These are phyloP conservation scores for Fusarium torulosum DNA, from an alignment of 2,329 filamentous ascomycete species.

Conservation along the genomic window DNA sequence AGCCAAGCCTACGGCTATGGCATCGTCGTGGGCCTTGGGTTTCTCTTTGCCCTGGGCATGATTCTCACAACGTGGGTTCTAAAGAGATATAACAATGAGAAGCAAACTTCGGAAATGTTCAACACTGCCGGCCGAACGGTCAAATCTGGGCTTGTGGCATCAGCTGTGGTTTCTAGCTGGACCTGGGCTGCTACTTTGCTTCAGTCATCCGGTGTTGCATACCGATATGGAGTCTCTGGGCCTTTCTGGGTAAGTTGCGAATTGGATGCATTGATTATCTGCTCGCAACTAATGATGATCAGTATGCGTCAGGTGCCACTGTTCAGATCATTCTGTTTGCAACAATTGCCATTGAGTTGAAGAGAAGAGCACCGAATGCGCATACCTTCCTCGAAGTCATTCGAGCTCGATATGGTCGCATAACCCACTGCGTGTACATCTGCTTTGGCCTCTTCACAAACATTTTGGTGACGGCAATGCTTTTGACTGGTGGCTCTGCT, in stretches of 20 bases:
- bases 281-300: neutral
- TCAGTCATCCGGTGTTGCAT: slow-evolving; percentile 84
- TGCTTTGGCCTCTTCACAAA: slow-evolving; percentile 87
- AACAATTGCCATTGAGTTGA: slow-evolving; percentile 89
- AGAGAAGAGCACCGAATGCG: slow-evolving; percentile 87
- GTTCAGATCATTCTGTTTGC: slow-evolving; percentile 92
- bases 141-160: slow-evolving; percentile 88
- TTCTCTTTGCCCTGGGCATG: slow-evolving; percentile 81
- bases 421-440: slow-evolving; percentile 82
- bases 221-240: slow-evolving; percentile 78
- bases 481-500: slow-evolving; percentile 79
- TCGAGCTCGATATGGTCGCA: slow-evolving; percentile 76
- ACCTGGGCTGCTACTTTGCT: slow-evolving; percentile 90
- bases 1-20: slow-evolving; percentile 80
- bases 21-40: slow-evolving; percentile 79
- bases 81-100: slow-evolving; percentile 65
- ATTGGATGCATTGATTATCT: neutral
- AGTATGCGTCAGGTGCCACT: slow-evolving; percentile 73
- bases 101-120: slow-evolving; percentile 94
- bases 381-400: slow-evolving; percentile 89
- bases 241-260: slow-evolving; percentile 59
- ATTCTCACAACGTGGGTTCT: slow-evolving; percentile 37
- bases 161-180: slow-evolving; percentile 93
- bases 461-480: slow-evolving; percentile 88
- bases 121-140: slow-evolving; percentile 88